Evolutionary conservation across 352 stramenopile species (phyloP).

Genomic region (Phytopythium kandeliae): DNA sequence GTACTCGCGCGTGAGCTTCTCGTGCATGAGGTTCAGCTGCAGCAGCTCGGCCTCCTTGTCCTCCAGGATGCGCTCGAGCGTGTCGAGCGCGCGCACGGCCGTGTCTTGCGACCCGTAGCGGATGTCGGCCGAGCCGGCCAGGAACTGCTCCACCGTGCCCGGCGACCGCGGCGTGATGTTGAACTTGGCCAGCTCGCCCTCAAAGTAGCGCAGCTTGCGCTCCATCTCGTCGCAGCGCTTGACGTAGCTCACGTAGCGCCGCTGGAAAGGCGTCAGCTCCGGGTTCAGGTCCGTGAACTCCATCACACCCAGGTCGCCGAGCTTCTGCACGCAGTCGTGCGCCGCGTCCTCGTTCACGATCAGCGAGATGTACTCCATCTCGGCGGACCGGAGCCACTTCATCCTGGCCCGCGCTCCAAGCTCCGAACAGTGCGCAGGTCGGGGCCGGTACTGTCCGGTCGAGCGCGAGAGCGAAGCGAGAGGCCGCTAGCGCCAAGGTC

Average conservation of each 20-base stretch:
- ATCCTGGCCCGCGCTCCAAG: conserved; percentile 20
- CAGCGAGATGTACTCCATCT: conserved; percentile 99
- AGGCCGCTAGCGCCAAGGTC: too few species aligned
- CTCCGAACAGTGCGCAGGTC: not conserved
- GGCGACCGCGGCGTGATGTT: conserved; percentile 74
- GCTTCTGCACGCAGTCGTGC: conserved; percentile 95
- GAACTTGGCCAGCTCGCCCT: conserved; percentile 93
- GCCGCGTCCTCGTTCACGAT: conserved; percentile 98
- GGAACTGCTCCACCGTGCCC: conserved; percentile 71
- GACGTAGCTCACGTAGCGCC: conserved; percentile 97
- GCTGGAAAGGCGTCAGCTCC: conserved; percentile 98
- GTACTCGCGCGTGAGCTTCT: conserved; percentile 97
- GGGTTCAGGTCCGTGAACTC: conserved; percentile 99
- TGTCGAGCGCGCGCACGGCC: conserved; percentile 88
- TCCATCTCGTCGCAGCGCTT: conserved; percentile 99
- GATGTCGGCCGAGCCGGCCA: conserved; percentile 65
- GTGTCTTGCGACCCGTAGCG: conserved; percentile 80
- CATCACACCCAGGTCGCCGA: conserved; percentile 95
- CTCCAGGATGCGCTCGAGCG: conserved; percentile 94
- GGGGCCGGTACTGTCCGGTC: not conserved
- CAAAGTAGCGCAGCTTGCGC: conserved; percentile 97
- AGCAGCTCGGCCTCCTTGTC: conserved; percentile 95
- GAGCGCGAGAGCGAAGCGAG: too few species aligned
- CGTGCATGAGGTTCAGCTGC: conserved; percentile 97
- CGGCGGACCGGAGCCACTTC: conserved; percentile 97